Percentiles rank a stretch among this genome's conserved stretches.
These are phyloP conservation scores for Coccomyxa subellipsoidea DNA, from an alignment of 163 green algal genomes.

Conservation along the genomic window DNA sequence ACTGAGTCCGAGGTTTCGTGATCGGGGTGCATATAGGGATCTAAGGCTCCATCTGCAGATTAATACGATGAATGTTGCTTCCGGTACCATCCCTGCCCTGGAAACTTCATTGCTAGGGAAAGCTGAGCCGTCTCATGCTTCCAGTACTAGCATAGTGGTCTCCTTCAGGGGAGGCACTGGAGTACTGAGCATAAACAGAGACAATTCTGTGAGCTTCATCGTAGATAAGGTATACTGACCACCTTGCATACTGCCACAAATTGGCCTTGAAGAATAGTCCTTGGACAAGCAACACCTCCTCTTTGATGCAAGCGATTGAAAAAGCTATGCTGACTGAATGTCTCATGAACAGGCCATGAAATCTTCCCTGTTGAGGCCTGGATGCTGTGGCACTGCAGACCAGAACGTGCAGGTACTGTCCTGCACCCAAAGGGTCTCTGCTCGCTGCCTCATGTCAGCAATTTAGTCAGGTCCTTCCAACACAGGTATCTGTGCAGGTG, in stretches of 20 bases:
- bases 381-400: background rate
- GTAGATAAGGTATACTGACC: background rate
- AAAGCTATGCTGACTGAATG: too few species aligned
- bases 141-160: background rate
- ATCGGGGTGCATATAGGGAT: background rate
- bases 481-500: background rate
- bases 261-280: too few species aligned
- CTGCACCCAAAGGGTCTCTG: background rate
- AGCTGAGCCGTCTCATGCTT: background rate
- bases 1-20: too few species aligned
- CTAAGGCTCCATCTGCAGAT: background rate
- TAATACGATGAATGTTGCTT: background rate
- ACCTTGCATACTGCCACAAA: too few species aligned
- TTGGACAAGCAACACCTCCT: too few species aligned
- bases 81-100: background rate
- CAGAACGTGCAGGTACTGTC: background rate
- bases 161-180: background rate
- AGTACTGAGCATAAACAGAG: background rate
- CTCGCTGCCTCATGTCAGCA: too few species aligned
- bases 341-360: background rate
- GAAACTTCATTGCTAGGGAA: background rate
- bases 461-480: too few species aligned
- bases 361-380: background rate
- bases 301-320: too few species aligned
- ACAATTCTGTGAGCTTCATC: background rate